phyloP scores from a whole-genome alignment of 1,139 yeast genomes.

The Kurtzmaniella quercitrusa region DNA sequence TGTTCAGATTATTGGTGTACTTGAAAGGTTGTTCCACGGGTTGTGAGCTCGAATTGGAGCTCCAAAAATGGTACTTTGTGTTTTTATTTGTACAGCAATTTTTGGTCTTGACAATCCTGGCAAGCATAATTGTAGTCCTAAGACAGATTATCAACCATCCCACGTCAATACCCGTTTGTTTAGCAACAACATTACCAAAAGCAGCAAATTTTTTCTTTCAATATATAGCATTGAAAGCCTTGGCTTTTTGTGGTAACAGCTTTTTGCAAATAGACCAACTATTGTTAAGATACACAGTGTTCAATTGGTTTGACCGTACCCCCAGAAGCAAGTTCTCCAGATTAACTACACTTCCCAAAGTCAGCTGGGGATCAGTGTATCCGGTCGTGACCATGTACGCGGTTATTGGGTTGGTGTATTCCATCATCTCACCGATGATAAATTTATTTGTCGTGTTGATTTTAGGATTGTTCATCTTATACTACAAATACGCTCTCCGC shows the following conservation, averaged over 20 bases:
- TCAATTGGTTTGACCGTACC: conserved; percentile 43
- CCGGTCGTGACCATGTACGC: conserved; percentile 75
- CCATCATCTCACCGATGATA: conserved; percentile 76
- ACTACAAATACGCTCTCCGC: conserved; percentile 67
- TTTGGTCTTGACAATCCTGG: conserved; percentile 78
- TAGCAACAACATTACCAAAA: conserved; percentile 75
- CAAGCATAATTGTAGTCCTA: conserved; percentile 68
- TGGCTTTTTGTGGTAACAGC: conserved; percentile 68
- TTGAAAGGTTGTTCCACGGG: conserved; percentile 54
- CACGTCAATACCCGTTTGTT: conserved; percentile 60
- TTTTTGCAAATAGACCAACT: conserved; percentile 54
- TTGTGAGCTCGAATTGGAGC: conserved; percentile 51
- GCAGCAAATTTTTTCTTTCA: conserved; percentile 81
- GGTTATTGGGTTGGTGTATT: conserved; percentile 71
- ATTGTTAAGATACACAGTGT: conserved; percentile 31
- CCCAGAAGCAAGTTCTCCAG: conserved; percentile 56
- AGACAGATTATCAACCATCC: conserved; percentile 68
- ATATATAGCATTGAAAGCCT: conserved; percentile 65
- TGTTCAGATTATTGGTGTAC: conserved; percentile 46
- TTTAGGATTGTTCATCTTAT: conserved; percentile 51
- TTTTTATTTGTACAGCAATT: conserved; percentile 81
- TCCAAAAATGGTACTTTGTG: conserved; percentile 64
- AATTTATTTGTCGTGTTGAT: conserved; percentile 59
- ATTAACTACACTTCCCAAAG: conserved; percentile 36
- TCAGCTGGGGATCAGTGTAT: conserved; percentile 75